Evolutionary conservation across 805 yeast species (phyloP), one percentile per base, ranked within the genome.

Genomic region (Kazachstania martiniae): DNA sequence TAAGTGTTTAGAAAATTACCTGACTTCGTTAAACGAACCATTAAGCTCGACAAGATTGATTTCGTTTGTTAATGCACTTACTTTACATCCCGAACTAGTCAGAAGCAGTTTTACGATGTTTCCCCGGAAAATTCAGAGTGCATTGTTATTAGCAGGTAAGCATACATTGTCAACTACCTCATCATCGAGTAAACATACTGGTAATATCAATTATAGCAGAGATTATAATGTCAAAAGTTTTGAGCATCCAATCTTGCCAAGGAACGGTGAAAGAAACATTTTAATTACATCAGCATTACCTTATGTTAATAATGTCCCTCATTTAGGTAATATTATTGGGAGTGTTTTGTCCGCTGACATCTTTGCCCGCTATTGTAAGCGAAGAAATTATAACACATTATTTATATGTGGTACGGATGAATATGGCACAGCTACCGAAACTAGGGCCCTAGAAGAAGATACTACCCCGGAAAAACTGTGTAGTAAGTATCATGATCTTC

Each of bases 351-450:
- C 86, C 37, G 97, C 97, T 19, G 98, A 89, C 62, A 83, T 89
- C 41, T 91, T 72, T 60, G 69, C 96, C 33, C 75, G 97, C 51
- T 89, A 82, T 59, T 73, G 81, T 54, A 86, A 85, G 59, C 77
- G 77, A 46, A 76, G 95, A 65, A 81, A 84, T 58, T 78, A 79
- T 63, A 89, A 86, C 58, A 68, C 94, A 15, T 63, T 89, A 43
- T 91, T 65, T 51, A 62, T 89, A 35, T 86, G 97, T 60, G 98
- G 98, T 62, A 91, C 97, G 24, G 97, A 89, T 56, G 98, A 89
- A 62, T 91, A 89, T 56, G 98, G 98, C 54, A 91, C 98, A 35
- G 98, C 97, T 28, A 91, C 97, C 9, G 97, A 89, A 60, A 91
- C 97, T 18, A 91, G 87, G 62, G 97, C 97, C 7, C 63, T 89